Percentiles rank a stretch among this genome's conserved stretches.
Conservation (phyloP, 2,329 filamentous ascomycete species). For the Aspergillus pseudoglaucus region DNA sequence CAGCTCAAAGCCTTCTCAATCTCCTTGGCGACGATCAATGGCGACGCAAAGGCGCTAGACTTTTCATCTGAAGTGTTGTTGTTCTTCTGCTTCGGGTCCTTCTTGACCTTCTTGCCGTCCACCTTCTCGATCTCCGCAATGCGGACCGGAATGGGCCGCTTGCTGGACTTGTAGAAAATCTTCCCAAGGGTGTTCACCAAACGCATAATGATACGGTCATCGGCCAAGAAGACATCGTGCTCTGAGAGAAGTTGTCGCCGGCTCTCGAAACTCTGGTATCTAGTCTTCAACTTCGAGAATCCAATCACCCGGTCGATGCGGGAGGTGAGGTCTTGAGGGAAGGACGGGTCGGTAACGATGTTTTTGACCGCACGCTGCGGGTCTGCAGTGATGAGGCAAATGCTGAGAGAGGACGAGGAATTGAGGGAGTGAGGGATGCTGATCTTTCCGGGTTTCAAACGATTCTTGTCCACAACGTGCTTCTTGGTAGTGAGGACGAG, state of each 20-base stretch:
- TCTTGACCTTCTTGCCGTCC: conserved; percentile 55
- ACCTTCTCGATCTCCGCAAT: conserved; percentile 60
- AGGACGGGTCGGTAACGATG: conserved; percentile 66
- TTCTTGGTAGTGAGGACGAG: conserved; percentile 59
- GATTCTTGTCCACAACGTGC: conserved; percentile 64
- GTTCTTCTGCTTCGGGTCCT: conserved; percentile 43
- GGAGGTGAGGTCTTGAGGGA: conserved; percentile 60
- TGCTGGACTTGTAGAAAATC: conserved; percentile 82
- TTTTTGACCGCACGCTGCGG: conserved; percentile 87
- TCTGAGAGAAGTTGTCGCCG: conserved; percentile 75
- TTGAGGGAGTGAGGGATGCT: conserved; percentile 69
- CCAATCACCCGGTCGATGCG: conserved; percentile 73
- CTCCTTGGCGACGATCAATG: conserved; percentile 68
- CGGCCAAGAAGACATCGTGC: conserved; percentile 89
- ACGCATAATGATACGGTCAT: conserved; percentile 70
- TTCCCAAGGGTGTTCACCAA: conserved; percentile 79
- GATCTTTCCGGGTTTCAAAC: conserved; percentile 80
- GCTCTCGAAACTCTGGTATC: conserved; percentile 83
- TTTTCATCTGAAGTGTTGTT: conserved; percentile 36
- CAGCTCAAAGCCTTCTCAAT: conserved; percentile 69
- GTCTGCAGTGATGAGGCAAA: conserved; percentile 82
- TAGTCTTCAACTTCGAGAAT: conserved; percentile 75
- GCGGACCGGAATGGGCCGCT: conserved; percentile 78
- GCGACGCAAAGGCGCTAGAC: conserved; percentile 47
- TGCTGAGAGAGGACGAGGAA: conserved; percentile 56